Evolutionary conservation across 306 rosid species (phyloP).

Genomic region (Glycine tomentella): DNA sequence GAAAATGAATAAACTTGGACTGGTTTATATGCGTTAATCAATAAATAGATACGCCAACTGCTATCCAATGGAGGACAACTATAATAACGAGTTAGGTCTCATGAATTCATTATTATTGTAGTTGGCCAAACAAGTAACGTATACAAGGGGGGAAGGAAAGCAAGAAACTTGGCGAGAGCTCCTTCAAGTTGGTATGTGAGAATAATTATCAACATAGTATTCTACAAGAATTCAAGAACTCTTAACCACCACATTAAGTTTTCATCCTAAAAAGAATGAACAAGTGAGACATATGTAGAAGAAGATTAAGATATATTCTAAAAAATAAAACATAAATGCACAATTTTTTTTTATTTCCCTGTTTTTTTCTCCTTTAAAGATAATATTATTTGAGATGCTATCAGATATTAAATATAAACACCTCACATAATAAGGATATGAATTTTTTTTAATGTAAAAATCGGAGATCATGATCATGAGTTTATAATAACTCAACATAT

Average conservation of each 20-base stretch:
- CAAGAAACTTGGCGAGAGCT: slow-evolving; percentile 5
- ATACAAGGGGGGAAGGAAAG: background rate
- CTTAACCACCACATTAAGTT: slow-evolving; percentile 32
- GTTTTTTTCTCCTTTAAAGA: no score
- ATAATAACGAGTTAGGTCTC: slow-evolving; percentile 36
- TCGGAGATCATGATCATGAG: no score
- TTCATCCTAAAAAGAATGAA: background rate
- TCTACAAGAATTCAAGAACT: slow-evolving; percentile 25
- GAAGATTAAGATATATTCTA: slow-evolving; percentile 48
- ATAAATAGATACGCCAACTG: background rate
- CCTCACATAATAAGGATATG: no score
- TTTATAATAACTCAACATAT: no score
- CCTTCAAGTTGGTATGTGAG: slow-evolving; percentile 11
- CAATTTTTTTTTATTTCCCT: no score
- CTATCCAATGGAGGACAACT: slow-evolving; percentile 3
- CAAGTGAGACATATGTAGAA: slow-evolving; percentile 15
- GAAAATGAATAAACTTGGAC: background rate
- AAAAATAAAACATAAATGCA: background rate
- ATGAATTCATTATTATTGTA: slow-evolving; percentile 41
- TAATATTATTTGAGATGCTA: no score
- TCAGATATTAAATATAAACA: no score
- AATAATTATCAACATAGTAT: slow-evolving; percentile 3
- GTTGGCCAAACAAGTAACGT: slow-evolving; percentile 35
- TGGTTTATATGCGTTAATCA: slow-evolving; percentile 3
- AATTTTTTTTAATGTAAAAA: no score